Base-by-base conservation (phyloP, 2,329 filamentous ascomycete genomes). In the Aureobasidium sp. region DNA sequence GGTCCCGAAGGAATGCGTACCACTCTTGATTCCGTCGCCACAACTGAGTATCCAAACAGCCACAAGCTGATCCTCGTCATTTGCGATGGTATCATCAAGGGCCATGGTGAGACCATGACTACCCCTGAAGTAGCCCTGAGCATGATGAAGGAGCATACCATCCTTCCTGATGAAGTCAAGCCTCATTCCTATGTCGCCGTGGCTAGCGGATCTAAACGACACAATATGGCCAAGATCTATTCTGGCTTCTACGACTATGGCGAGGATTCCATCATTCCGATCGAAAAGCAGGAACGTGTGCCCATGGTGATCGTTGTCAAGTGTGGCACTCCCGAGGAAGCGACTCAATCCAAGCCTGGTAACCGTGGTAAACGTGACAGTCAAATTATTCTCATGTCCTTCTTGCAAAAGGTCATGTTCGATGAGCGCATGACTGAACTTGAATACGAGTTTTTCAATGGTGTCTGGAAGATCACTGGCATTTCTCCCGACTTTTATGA, bases 321-420 rank as follows among this genome's bases (percentile, higher is more conserved):
- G 77, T 95, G 89, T 69, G 94, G 94, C 66, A 97, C 94, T 15
- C 90, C 90, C 1, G 90, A 90, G 60, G 94, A 99, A 76, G 82
- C 84, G 33, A 79, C 75, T 42, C 87, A 88, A 68, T 81, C 88
- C 61, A 99, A 99, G 76, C 90, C 95, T 13, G 94, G 94, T 68
- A 99, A 99, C 76, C 85, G 94, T 76, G 95, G 94, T 75, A 99
- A 99, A 81, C 90, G 94, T 72, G 94, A 99, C 81, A 96, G 90
- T 78, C 94, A 99, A 74, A 96, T 99, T 70, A 94, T 99, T 67
- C 82, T 99, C 66, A 99, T 99, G 94, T 96, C 92, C 5, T 99
- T 99, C 81, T 78, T 99, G 67, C 94, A 99, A 73, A 99, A 99
- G 78, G 94, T 99, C 71, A 99, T 99, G 94, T 99, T 99, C 69